Evolutionary conservation across 192 early-diverging fungal species (phyloP).

Genomic region (Linnemannia exigua): DNA sequence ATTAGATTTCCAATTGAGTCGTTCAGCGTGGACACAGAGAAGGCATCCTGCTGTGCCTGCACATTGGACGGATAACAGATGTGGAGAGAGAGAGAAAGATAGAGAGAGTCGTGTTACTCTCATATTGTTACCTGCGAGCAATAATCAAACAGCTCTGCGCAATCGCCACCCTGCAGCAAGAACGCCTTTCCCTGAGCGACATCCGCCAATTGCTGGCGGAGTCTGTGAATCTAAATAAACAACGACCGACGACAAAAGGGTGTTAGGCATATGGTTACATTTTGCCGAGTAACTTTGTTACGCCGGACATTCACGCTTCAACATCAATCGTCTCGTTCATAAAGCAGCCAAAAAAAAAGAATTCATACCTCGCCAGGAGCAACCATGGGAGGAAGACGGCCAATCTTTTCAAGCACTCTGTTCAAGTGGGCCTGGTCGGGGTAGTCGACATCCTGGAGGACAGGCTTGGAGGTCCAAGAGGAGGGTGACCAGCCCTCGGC

Average conservation of each 20-base stretch:
- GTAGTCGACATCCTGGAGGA: constrained; percentile 90
- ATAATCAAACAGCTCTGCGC: constrained; percentile 98
- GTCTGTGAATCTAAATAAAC: constrained; percentile 73
- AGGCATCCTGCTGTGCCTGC: no score
- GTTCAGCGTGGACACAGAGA: no score
- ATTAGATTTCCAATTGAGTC: neutral
- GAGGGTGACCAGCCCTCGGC: constrained; percentile 68
- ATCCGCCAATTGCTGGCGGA: constrained; percentile 86
- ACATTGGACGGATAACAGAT: neutral
- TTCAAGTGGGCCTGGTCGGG: constrained; percentile 77
- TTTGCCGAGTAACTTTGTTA: neutral
- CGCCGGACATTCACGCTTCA: no score
- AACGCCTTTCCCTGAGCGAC: constrained; percentile 92
- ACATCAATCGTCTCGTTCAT: no score
- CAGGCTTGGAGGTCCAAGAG: constrained; percentile 78
- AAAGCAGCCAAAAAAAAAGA: no score
- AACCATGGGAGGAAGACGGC: constrained; percentile 88
- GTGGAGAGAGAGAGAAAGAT: neutral
- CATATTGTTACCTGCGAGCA: constrained; percentile 77
- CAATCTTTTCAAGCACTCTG: constrained; percentile 78
- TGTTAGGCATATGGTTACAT: no score
- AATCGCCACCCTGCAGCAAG: constrained; percentile 97
- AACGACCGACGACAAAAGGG: neutral
- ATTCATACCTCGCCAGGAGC: constrained; percentile 78
- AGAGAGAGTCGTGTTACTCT: neutral